Conservation (phyloP, 768 basidiomycete species). For the Fomitopsis pulvina region DNA sequence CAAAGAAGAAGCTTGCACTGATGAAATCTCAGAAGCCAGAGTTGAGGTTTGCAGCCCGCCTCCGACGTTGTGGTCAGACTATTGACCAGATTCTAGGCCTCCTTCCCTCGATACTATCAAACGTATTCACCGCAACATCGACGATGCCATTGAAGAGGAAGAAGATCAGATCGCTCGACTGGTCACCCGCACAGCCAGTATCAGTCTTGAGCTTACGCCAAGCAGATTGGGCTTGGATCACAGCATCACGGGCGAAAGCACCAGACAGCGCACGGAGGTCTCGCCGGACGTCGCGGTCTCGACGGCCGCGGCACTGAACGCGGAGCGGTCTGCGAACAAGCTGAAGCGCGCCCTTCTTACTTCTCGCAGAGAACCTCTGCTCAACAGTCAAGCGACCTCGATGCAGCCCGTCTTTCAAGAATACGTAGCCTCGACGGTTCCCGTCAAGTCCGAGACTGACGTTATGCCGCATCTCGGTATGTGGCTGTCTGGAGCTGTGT, state of each 20-base stretch:
- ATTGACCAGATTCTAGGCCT: too few relatives aligned
- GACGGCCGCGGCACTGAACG: conserved; percentile 77
- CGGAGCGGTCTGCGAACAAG: conserved; percentile 65
- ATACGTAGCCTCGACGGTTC: background rate
- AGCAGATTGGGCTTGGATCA: conserved; percentile 35
- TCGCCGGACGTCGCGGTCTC: conserved; percentile 63
- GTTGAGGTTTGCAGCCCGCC: conserved; percentile 48
- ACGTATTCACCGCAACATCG: conserved; percentile 82
- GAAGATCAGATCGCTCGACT: conserved; percentile 46
- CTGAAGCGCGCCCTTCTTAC: conserved; percentile 63
- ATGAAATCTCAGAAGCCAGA: conserved; percentile 54
- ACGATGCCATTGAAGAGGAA: conserved; percentile 61
- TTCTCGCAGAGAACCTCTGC: conserved; percentile 54
- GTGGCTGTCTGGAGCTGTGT: background rate
- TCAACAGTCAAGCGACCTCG: conserved; percentile 48
- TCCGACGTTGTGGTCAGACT: too few relatives aligned
- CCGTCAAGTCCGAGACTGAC: conserved; percentile 7
- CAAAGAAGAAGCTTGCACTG: conserved; percentile 64
- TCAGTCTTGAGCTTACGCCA: conserved; percentile 26
- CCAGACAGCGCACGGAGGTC: conserved; percentile 19
- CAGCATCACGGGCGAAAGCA: conserved; percentile 9
- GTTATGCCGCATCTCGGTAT: conserved; percentile 4
- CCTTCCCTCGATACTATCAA: conserved; percentile 83
- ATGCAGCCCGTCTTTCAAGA: conserved; percentile 16
- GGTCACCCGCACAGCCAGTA: conserved; percentile 42